Evolutionary conservation across 306 rosid genomes (phyloP).

Genomic region (Casuarina glauca): DNA sequence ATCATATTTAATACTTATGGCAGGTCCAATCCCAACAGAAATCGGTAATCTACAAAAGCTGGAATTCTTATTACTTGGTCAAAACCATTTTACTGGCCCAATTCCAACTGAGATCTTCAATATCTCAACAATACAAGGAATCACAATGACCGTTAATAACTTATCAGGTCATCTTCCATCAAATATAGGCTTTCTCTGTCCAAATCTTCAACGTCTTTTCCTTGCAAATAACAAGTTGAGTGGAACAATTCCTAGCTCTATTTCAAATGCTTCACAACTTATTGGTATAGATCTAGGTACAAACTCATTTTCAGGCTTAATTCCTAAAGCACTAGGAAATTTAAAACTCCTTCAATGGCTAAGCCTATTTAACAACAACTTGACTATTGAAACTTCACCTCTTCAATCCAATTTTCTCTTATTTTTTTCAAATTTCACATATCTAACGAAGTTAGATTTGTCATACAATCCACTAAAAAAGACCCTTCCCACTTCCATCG

Average conservation of each 20-base stretch:
- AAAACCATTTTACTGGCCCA: constrained; percentile 16
- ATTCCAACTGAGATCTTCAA: constrained; percentile 34
- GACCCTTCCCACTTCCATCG: too few species aligned
- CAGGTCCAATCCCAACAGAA: constrained; percentile 26
- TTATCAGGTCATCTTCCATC: constrained; percentile 27
- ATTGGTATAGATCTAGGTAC: neutral
- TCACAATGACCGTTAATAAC: neutral
- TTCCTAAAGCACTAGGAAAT: constrained; percentile 9
- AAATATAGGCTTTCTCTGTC: constrained; percentile 17
- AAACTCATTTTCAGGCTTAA: constrained; percentile 13
- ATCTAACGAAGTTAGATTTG: neutral
- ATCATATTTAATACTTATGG: too few species aligned
- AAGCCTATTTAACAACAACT: neutral
- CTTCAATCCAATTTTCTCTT: neutral
- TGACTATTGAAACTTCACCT: constrained; percentile 18
- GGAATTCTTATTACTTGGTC: neutral
- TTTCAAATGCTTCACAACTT: constrained; percentile 24
- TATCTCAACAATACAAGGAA: neutral
- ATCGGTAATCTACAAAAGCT: constrained; percentile 21
- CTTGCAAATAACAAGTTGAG: neutral
- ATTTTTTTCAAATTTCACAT: neutral
- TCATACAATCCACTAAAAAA: too few species aligned
- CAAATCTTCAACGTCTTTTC: neutral
- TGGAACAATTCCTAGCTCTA: constrained; percentile 21
- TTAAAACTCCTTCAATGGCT: constrained; percentile 8